Evolutionary conservation across 495 filamentous ascomycete species (phyloP).

Genomic region (Penicillium riverlandense): DNA sequence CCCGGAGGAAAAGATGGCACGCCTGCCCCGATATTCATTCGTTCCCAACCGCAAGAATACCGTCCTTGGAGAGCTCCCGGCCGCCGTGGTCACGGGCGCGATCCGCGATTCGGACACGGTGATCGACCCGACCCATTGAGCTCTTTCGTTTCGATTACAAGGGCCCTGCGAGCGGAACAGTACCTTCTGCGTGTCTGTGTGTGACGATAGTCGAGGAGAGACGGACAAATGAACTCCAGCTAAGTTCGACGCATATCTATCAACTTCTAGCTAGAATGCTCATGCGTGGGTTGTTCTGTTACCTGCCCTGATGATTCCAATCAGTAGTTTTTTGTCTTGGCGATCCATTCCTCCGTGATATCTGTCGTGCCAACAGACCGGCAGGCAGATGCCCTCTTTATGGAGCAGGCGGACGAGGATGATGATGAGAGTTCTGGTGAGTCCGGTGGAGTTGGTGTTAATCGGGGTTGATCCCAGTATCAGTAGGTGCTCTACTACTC

Average conservation of each 20-base stretch:
- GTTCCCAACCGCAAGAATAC: constrained; percentile 40
- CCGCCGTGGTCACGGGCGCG: constrained; percentile 26
- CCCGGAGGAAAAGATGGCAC: constrained; percentile 83
- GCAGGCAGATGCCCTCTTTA: too few species aligned
- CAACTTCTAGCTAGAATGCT: constrained; percentile 26
- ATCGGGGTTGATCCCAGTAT: too few species aligned
- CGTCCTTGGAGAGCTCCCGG: constrained; percentile 30
- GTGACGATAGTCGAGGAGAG: neutral
- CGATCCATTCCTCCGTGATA: constrained; percentile 2
- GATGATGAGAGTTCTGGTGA: too few species aligned
- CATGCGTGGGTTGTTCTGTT: constrained; percentile 15
- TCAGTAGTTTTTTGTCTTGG: constrained; percentile 25
- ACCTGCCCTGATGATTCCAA: constrained; percentile 22
- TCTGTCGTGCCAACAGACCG: too few species aligned
- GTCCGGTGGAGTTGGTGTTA: too few species aligned
- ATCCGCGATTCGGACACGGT: constrained; percentile 30
- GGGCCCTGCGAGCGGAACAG: too few species aligned
- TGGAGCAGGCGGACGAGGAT: too few species aligned
- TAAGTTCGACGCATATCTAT: constrained; percentile 36
- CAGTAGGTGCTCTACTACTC: too few species aligned
- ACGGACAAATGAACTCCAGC: constrained; percentile 26
- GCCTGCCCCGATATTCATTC: constrained; percentile 69
- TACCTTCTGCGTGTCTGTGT: too few species aligned
- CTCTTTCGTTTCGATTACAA: neutral
- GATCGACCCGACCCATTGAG: constrained; percentile 29